phyloP scores from a whole-genome alignment of 208 protist species.

The Acanthamoeba polyphaga region DNA sequence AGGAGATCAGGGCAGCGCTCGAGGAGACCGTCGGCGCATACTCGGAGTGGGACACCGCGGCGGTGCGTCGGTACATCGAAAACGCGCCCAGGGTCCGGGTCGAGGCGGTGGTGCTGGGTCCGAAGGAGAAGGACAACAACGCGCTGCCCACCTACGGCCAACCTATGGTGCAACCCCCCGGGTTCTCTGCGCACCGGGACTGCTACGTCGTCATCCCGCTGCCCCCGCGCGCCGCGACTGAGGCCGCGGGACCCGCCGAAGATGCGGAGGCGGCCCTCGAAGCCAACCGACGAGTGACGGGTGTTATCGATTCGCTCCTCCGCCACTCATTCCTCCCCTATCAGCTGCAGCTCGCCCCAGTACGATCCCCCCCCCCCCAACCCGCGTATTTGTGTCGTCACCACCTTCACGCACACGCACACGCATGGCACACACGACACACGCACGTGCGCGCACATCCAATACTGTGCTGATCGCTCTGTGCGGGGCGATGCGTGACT shows the following conservation, averaged over 20 bases:
- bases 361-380: background rate
- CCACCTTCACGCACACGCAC: too few relatives aligned
- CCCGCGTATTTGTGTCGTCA: background rate
- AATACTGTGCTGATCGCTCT: too few relatives aligned
- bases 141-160: background rate
- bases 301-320: background rate
- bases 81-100: background rate
- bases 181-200: background rate
- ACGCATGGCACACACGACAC: background rate
- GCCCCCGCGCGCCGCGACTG: background rate
- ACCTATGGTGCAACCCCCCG: background rate
- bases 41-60: background rate
- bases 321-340: background rate
- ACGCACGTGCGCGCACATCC: too few relatives aligned
- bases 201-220: conserved; percentile 23
- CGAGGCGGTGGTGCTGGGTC: background rate
- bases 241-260: background rate
- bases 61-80: background rate
- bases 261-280: background rate
- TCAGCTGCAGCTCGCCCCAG: background rate
- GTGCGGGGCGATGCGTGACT: too few relatives aligned
- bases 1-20: background rate
- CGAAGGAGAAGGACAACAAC: background rate
- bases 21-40: background rate
- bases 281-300: background rate